phyloP scores from a whole-genome alignment of 306 rosid genomes.

The Mimosa pudica region DNA sequence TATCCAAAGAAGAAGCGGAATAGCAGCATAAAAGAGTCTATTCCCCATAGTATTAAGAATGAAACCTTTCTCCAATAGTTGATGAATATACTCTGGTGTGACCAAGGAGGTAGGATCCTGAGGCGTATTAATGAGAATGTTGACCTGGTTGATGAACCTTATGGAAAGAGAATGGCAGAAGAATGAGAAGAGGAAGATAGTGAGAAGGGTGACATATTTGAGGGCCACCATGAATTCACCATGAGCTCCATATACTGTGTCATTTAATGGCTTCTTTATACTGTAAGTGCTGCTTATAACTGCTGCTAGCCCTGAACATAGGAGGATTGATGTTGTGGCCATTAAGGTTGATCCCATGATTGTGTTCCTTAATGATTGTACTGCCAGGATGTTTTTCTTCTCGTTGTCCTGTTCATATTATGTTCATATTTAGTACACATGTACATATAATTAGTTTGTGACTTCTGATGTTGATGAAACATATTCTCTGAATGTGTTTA shows the following conservation, averaged over 20 bases:
- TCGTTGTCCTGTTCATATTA: slow-evolving; percentile 71
- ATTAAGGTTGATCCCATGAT: slow-evolving; percentile 92
- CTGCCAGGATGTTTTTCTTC: slow-evolving; percentile 88
- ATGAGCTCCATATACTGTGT: slow-evolving; percentile 77
- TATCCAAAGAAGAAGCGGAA: slow-evolving; percentile 86
- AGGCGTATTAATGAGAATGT: slow-evolving; percentile 81
- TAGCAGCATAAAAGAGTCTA: slow-evolving; percentile 76
- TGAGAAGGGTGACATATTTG: slow-evolving; percentile 76
- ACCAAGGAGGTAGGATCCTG: slow-evolving; percentile 53
- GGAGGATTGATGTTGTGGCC: slow-evolving; percentile 90
- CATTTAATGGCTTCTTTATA: slow-evolving; percentile 80
- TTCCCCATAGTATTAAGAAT: slow-evolving; percentile 77
- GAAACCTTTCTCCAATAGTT: slow-evolving; percentile 76
- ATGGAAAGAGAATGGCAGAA: slow-evolving; percentile 89
- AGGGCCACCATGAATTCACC: slow-evolving; percentile 92
- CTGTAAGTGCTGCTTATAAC: slow-evolving; percentile 95
- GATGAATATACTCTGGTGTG: slow-evolving; percentile 59
- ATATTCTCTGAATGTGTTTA: slow-evolving; percentile 1
- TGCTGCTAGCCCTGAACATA: slow-evolving; percentile 85
- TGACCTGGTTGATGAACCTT: slow-evolving; percentile 84
- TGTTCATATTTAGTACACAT: background rate
- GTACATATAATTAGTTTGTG: background rate
- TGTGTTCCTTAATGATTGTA: slow-evolving; percentile 82
- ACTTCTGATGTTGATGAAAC: background rate
- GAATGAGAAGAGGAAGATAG: slow-evolving; percentile 82